Conservation (phyloP, 2,329 filamentous ascomycete species). For the Fusarium hostae region DNA sequence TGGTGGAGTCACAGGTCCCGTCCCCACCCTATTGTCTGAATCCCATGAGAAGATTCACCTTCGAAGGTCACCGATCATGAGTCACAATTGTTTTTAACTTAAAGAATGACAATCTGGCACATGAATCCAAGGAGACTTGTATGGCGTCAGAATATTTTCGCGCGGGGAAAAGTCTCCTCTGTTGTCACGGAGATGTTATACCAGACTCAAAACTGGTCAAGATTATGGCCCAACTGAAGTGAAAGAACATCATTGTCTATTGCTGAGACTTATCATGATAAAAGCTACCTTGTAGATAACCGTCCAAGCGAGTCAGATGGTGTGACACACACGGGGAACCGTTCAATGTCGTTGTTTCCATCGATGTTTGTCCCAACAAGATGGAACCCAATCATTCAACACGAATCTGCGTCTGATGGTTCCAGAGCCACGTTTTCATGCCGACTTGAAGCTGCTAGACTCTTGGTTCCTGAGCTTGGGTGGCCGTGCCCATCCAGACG, state of each 20-base stretch:
- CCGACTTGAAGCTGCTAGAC: neutral
- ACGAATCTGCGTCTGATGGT: neutral
- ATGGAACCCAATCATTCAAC: neutral
- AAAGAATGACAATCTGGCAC: no score
- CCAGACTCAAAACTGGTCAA: rapidly evolving
- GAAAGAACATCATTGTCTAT: rapidly evolving
- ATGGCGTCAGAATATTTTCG: no score
- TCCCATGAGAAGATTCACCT: rapidly evolving
- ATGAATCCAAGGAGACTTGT: no score
- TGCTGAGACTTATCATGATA: rapidly evolving
- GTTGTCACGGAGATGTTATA: no score
- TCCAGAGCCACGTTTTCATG: neutral
- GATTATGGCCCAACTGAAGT: rapidly evolving
- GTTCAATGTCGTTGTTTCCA: rapidly evolving
- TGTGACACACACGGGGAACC: no score
- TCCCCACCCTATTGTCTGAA: rapidly evolving
- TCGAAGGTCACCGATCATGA: no score
- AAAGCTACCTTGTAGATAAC: neutral
- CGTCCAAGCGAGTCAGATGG: rapidly evolving
- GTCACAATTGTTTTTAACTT: no score
- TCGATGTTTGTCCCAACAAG: neutral
- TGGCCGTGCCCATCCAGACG: neutral
- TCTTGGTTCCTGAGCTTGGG: conserved; percentile 4
- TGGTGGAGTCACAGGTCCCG: neutral
- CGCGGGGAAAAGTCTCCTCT: no score